These are phyloP conservation scores for Mortierella polycephala DNA, from an alignment of 371 early-diverging fungal genomes.

Conservation along the genomic window DNA sequence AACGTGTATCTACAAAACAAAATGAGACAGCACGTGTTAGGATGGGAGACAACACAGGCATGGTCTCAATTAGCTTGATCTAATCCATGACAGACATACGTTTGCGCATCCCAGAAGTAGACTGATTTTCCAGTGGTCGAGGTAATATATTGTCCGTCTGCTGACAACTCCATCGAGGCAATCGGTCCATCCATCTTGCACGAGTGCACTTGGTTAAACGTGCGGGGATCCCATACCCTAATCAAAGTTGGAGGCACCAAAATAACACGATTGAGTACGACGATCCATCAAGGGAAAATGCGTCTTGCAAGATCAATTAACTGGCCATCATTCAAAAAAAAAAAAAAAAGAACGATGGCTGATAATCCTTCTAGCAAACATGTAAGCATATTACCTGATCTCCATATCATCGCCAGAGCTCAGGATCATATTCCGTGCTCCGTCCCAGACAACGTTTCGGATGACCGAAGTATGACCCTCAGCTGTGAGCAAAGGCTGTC, in stretches of 20 bases:
- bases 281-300: not conserved
- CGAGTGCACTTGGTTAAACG: constrained; percentile 66
- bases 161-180: constrained; percentile 75
- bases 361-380: too few species aligned
- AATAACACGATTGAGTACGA: not conserved
- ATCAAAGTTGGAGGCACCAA: not conserved
- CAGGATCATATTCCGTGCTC: constrained; percentile 64
- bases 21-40: not conserved
- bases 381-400: constrained; percentile 65
- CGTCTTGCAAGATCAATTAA: too few species aligned
- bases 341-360: constrained; percentile 24
- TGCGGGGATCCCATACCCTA: constrained; percentile 80
- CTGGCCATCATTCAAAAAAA: not conserved
- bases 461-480: constrained; percentile 73
- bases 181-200: constrained; percentile 71
- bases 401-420: constrained; percentile 73
- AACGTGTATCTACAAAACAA: constrained; percentile 57
- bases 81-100: constrained; percentile 53
- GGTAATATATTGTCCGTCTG: constrained; percentile 74
- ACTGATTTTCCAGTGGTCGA: constrained; percentile 81
- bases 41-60: too few species aligned
- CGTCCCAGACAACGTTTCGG: constrained; percentile 78
- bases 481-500: constrained; percentile 59
- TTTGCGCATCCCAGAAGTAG: constrained; percentile 77
- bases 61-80: too few species aligned